These are phyloP conservation scores for Solanum medicagineum DNA, from an alignment of 257 asterid species.

Conservation along the genomic window DNA sequence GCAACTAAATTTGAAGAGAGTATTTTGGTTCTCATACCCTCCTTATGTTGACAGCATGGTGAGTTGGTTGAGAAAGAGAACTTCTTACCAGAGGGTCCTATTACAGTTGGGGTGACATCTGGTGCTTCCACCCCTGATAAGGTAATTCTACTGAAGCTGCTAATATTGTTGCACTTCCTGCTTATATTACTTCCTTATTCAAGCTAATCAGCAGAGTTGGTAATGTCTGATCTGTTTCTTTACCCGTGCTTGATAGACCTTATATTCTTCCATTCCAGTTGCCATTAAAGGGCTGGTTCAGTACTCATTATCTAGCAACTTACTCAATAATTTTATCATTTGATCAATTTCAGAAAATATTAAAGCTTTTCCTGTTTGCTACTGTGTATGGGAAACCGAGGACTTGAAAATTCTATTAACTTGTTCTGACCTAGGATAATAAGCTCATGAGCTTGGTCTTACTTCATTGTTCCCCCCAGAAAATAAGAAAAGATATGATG, in stretches of 20 bases:
- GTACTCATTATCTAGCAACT: neutral
- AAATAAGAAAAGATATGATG: neutral
- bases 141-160: slow-evolving; percentile 23
- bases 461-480: neutral
- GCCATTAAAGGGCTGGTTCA: neutral
- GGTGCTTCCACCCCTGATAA: slow-evolving; percentile 99
- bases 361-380: neutral
- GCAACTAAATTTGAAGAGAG: neutral
- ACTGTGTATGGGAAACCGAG: neutral
- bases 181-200: neutral
- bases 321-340: neutral
- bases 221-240: neutral
- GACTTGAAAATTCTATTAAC: neutral
- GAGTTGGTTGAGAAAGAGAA: slow-evolving; percentile 92
- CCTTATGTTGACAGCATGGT: slow-evolving; percentile 53
- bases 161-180: neutral
- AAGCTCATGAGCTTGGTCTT: neutral
- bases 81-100: slow-evolving; percentile 82
- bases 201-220: neutral
- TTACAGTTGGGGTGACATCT: slow-evolving; percentile 84
- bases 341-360: neutral
- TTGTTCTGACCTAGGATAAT: neutral
- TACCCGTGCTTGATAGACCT: neutral
- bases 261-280: neutral
- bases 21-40: neutral